Conservation (phyloP, 352 stramenopile genomes). For the Hyaloperonospora brassicae region DNA sequence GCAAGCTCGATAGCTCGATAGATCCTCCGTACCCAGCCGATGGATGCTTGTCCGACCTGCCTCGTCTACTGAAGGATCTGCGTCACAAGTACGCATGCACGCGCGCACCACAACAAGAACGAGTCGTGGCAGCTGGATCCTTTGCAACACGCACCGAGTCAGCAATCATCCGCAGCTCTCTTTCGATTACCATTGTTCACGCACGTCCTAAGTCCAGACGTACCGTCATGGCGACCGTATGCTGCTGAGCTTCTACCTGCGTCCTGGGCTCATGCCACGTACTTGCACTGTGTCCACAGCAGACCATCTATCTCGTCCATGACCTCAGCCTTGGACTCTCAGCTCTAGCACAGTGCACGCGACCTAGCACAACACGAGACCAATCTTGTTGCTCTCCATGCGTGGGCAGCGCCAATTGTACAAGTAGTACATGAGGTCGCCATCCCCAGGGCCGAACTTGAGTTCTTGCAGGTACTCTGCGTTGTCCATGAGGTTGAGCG, state of each 20-base stretch:
- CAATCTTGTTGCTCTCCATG: constrained; percentile 36
- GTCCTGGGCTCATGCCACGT: too few species aligned
- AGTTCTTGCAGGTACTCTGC: constrained; percentile 48
- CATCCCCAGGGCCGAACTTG: constrained; percentile 52
- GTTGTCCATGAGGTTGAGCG: constrained; percentile 65
- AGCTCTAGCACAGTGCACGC: neutral
- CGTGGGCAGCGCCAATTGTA: constrained; percentile 73
- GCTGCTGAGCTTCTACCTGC: too few species aligned
- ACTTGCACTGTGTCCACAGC: too few species aligned
- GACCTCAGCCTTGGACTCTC: neutral
- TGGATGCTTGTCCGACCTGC: constrained; percentile 14
- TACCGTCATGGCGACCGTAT: too few species aligned
- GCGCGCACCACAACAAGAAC: constrained; percentile 11
- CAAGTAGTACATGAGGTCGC: constrained; percentile 68
- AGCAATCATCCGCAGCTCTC: too few species aligned
- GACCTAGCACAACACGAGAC: constrained; percentile 52
- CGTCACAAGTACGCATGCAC: neutral
- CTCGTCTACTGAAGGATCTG: neutral
- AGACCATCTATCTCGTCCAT: neutral
- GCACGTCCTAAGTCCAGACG: too few species aligned
- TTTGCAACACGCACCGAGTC: neutral
- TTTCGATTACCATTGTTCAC: too few species aligned
- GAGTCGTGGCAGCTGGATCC: constrained; percentile 5
- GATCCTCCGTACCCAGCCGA: neutral
- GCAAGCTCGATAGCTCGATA: too few species aligned